Evolutionary conservation across 2,329 filamentous ascomycete genomes (phyloP).

Genomic region (Sclerotinia borealis): DNA sequence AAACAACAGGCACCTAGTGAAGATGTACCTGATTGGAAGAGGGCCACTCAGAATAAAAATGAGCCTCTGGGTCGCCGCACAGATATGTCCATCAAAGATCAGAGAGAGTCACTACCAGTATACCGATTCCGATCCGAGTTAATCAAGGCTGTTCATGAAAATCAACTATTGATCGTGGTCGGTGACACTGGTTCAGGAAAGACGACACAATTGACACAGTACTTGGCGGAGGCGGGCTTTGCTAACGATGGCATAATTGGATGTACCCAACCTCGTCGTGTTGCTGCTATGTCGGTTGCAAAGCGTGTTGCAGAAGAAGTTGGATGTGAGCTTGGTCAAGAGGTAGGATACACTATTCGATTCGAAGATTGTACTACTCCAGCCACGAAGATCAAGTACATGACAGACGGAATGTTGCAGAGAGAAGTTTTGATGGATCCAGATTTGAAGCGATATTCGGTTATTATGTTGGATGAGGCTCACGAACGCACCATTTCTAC

Average conservation of each 20-base stretch:
- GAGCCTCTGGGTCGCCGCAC: constrained; percentile 81
- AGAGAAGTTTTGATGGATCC: constrained; percentile 91
- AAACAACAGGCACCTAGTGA: constrained; percentile 55
- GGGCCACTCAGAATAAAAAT: constrained; percentile 71
- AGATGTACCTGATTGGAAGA: constrained; percentile 87
- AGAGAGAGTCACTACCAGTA: constrained; percentile 83
- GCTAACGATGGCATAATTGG: constrained; percentile 84
- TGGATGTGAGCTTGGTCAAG: constrained; percentile 80
- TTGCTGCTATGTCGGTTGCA: constrained; percentile 95
- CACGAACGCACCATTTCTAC: constrained; percentile 96
- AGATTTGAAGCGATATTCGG: constrained; percentile 81
- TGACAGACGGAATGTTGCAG: constrained; percentile 98
- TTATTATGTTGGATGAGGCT: constrained; percentile 97
- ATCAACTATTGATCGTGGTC: constrained; percentile 92
- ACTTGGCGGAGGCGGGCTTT: constrained; percentile 87
- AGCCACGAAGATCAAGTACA: constrained; percentile 94
- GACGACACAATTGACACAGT: constrained; percentile 94
- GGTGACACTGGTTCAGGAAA: constrained; percentile 97
- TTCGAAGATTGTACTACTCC: constrained; percentile 92
- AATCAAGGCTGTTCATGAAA: constrained; percentile 77
- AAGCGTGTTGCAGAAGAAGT: constrained; percentile 96
- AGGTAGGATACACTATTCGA: constrained; percentile 95
- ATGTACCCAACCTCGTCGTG: constrained; percentile 93
- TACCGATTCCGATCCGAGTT: constrained; percentile 83
- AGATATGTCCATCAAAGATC: constrained; percentile 88